Evolutionary conservation across 2,329 filamentous ascomycete species (phyloP), one percentile per base, ranked within the genome.

Genomic region (Beauveria scarabaeidicola): DNA sequence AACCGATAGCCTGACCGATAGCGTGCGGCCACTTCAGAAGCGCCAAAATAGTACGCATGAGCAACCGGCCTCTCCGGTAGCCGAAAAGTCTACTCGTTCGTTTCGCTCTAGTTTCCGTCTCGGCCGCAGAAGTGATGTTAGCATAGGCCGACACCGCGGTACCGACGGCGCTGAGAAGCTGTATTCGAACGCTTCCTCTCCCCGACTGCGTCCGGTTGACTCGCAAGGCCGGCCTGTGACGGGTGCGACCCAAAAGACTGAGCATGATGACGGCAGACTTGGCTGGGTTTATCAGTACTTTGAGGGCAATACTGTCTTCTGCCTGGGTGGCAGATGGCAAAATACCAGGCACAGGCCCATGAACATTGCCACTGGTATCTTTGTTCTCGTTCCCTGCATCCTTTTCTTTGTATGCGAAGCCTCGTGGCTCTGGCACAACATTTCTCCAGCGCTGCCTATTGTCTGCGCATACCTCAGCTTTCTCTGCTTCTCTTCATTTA

Each of bases 401-500:
- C 80, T 99, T 46, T 99, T 97, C 78, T 93, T 96, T 73, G 84
- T 78, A 21, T 95, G 87, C 68, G 94, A 89, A 63, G 91, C 89
- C 11, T 84, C 89, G 23, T 96, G 89, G 83, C 72, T 96, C 57
- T 97, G 91, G 91, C 78, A 86, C 66, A 81, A 96, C 67, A 81
- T 96, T 64, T 95, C 90, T 41, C 92, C 92, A 36, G 91, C 91
- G 57, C 84, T 97, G 67, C 94, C 94, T 56, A 84, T 97, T 66
- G 74, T 90, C 47, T 97, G 96, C 75, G 92, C 85, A 57, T 99
- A 99, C 70, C 69, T 97, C n/a, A 91, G 91, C 68, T 92, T 89
- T 71, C 79, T 99, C 29, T 95, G 90, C 73, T 79, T 97, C 52
- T 96, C 92, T 25, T 97, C 94, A 3, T 99, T 97, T 69, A 69